These are phyloP conservation scores for Mollisia scopiformis DNA, from an alignment of 2,329 filamentous ascomycete species.

Conservation along the genomic window DNA sequence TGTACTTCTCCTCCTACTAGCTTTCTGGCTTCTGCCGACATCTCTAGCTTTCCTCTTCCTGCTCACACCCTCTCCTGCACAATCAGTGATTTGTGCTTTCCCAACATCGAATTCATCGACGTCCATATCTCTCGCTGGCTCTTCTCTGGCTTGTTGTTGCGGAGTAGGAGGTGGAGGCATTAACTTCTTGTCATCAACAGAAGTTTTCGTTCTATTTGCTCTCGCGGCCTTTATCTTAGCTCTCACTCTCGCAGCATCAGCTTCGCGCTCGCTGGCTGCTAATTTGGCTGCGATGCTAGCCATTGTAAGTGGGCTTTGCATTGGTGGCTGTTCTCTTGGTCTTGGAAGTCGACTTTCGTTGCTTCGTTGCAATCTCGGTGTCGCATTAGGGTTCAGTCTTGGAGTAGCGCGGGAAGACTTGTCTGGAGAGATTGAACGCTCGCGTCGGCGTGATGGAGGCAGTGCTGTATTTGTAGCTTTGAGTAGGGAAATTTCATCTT, in stretches of 20 bases:
- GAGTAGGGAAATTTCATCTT: conserved; percentile 28
- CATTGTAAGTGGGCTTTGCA: conserved; percentile 63
- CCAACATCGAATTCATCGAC: background rate
- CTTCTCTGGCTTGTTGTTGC: background rate
- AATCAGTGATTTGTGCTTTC: background rate
- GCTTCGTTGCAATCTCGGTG: conserved; percentile 27
- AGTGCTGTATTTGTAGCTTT: conserved; percentile 14
- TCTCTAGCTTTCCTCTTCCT: conserved; percentile 42
- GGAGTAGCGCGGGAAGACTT: conserved; percentile 5
- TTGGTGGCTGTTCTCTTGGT: conserved; percentile 35
- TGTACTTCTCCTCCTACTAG: conserved; percentile 71
- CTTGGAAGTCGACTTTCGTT: conserved; percentile 32
- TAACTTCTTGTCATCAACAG: conserved; percentile 26
- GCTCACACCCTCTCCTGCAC: conserved; percentile 6
- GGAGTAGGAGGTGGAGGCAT: conserved; percentile 38
- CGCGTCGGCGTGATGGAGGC: background rate
- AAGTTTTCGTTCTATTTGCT: conserved; percentile 30
- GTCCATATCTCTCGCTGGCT: background rate
- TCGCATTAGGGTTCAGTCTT: conserved; percentile 13
- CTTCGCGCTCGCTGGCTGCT: conserved; percentile 64
- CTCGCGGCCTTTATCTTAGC: conserved; percentile 63
- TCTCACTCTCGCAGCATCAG: conserved; percentile 63
- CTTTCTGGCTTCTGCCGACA: conserved; percentile 39
- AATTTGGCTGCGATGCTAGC: conserved; percentile 65
- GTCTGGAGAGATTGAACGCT: conserved; percentile 5